Evolutionary conservation across 441 rosid genomes (phyloP), one percentile per base, ranked within the genome.

Genomic region (Gossypium davidsonii): DNA sequence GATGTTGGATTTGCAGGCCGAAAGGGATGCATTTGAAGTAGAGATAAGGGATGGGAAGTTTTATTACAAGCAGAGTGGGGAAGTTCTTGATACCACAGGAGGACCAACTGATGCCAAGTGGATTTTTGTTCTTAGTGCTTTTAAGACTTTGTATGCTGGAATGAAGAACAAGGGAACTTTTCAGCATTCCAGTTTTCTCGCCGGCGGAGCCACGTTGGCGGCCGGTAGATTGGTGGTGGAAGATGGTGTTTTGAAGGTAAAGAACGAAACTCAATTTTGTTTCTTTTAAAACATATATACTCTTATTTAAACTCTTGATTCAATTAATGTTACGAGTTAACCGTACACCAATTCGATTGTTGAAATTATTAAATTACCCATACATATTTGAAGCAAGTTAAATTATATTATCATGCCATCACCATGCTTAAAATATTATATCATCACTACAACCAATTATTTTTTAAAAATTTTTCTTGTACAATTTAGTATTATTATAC

Each of bases 1-100:
- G 31, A 14, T 57, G 28, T 10, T 67, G 20, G 4, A 6, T 71
- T 69, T 80, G 53, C 89, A 96, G 99, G 82, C 81, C 26, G 99
- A 96, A 77, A 91, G 99, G 72, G 82, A 69, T 81, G 79, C 78
- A 14, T 96, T 89, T 72, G 94, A 96, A 88, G 97, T 91, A 69
- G 75, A 84, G 18, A 83, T 89, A 51, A 84, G 77, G 80, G 46
- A 86, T 53, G 89, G 89, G 76, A 87, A 78, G 78, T 81, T 90
- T 53, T 48, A 81, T 3, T 84, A 79, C 80, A 87, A 81, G 80
- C 83, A 80, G 70, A 84, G 85, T 26, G 83, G 85, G 66, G 31
- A 64, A 77, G 63, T 87, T 75, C 76, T 90, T 0, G 88, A 90
- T 72, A 84, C 92, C 49, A 72, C 79, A 39, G 81, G 80, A 74